Conservation (phyloP, 1,284 basidiomycete species). For the Austropuccinia psidii region DNA sequence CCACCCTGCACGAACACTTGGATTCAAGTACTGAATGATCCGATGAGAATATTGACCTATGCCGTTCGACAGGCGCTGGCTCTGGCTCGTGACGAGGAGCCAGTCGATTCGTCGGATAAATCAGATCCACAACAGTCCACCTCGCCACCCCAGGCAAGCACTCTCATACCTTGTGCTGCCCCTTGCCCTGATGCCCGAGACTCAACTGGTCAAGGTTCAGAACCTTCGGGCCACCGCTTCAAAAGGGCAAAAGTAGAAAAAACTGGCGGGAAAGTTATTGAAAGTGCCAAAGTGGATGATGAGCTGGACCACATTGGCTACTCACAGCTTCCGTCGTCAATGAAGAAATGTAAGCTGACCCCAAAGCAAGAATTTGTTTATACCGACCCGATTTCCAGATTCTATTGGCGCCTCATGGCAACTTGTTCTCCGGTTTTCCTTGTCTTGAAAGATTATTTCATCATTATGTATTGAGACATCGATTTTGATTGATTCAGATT, state of each 20-base stretch:
- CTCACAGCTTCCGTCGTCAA: not conserved
- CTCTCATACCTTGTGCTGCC: not conserved
- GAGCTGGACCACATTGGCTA: not conserved
- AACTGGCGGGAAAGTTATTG: not conserved
- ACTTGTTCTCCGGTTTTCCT: not conserved
- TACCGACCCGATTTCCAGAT: too few relatives aligned
- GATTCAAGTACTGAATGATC: too few relatives aligned
- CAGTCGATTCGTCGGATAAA: not conserved
- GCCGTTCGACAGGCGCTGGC: conserved; percentile 27
- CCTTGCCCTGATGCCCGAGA: not conserved
- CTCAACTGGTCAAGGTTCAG: too few relatives aligned
- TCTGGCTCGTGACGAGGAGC: not conserved
- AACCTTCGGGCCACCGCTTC: not conserved
- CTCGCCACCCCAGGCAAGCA: not conserved
- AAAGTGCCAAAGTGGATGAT: not conserved
- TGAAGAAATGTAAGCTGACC: not conserved
- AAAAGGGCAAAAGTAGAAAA: not conserved
- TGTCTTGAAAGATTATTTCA: not conserved
- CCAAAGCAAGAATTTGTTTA: not conserved
- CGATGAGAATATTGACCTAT: conserved; percentile 23
- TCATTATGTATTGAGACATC: conserved; percentile 9
- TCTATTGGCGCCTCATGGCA: too few relatives aligned
- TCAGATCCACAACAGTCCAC: not conserved
- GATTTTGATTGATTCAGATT: conserved; percentile 56
- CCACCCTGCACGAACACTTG: not conserved